Conservation (phyloP, 148 eudicot genomes). For the Beta vulgaris region DNA sequence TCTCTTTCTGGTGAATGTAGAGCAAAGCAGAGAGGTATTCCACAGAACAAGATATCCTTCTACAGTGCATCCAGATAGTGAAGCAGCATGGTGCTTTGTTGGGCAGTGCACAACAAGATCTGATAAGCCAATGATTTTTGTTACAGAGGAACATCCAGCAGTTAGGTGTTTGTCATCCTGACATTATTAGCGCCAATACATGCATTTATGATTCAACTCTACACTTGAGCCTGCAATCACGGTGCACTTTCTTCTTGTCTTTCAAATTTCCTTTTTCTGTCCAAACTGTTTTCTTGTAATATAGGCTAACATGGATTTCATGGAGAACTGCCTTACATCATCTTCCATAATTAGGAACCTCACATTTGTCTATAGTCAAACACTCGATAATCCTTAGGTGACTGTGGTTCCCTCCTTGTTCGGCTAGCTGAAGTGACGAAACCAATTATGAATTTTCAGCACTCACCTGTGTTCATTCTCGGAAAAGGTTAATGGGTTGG, state of each 20-base stretch:
- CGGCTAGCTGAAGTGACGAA: no score
- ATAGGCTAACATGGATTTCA: neutral
- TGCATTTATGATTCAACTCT: conserved; percentile 7
- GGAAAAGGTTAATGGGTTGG: no score
- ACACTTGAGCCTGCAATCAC: neutral
- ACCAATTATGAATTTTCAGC: no score
- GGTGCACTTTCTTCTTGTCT: no score
- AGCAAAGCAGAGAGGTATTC: conserved; percentile 62
- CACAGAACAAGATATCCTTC: conserved; percentile 75
- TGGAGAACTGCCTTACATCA: neutral
- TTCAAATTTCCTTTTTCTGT: no score
- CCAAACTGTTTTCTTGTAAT: neutral
- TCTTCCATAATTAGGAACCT: neutral
- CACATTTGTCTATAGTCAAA: no score
- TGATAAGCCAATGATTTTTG: conserved; percentile 21
- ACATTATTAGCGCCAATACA: conserved; percentile 1
- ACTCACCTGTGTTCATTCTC: no score
- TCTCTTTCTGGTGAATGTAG: conserved; percentile 36
- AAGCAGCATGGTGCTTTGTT: conserved; percentile 71
- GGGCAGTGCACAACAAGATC: conserved; percentile 43
- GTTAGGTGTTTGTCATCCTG: conserved; percentile 17
- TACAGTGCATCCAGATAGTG: conserved; percentile 69
- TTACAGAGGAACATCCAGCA: neutral
- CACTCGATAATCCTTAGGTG: no score
- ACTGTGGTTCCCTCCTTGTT: no score